Percentiles rank a stretch among this genome's conserved stretches.
phyloP scores from a whole-genome alignment of 2,329 filamentous ascomycete species.

The Fusarium musae region DNA sequence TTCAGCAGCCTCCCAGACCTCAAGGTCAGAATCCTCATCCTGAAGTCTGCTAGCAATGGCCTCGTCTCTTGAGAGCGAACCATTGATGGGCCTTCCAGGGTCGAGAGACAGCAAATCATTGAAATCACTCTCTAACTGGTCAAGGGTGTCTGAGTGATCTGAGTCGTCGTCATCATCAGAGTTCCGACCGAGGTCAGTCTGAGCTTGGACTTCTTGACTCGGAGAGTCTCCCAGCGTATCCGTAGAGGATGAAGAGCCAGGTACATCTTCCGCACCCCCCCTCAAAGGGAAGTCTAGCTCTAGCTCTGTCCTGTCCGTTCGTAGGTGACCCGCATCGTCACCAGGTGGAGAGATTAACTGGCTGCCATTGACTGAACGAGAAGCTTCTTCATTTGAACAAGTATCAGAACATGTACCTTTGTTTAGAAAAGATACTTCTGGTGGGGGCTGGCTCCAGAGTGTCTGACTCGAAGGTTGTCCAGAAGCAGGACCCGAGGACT shows the following conservation, averaged over 20 bases:
- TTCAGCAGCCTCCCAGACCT: neutral
- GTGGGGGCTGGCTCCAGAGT: neutral
- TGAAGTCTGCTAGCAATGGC: neutral
- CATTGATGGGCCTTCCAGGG: neutral
- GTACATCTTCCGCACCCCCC: neutral
- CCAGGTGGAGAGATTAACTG: neutral
- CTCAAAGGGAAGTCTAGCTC: neutral
- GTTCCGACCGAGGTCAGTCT: neutral
- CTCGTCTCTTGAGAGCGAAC: neutral
- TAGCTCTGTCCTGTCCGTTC: neutral
- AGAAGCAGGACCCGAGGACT: neutral
- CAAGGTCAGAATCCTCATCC: neutral
- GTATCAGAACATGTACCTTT: neutral
- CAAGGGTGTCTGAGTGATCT: neutral
- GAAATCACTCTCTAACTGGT: neutral
- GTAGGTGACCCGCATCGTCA: neutral
- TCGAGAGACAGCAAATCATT: neutral
- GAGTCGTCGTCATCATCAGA: neutral
- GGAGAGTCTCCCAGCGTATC: neutral
- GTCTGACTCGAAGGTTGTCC: neutral
- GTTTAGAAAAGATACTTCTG: neutral
- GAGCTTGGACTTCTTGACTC: conserved; percentile 1
- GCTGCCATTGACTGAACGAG: neutral
- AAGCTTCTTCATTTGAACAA: neutral
- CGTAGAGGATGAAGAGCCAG: neutral